These are phyloP conservation scores for Populus trichocarpa DNA, from an alignment of 441 rosid species.

Conservation along the genomic window DNA sequence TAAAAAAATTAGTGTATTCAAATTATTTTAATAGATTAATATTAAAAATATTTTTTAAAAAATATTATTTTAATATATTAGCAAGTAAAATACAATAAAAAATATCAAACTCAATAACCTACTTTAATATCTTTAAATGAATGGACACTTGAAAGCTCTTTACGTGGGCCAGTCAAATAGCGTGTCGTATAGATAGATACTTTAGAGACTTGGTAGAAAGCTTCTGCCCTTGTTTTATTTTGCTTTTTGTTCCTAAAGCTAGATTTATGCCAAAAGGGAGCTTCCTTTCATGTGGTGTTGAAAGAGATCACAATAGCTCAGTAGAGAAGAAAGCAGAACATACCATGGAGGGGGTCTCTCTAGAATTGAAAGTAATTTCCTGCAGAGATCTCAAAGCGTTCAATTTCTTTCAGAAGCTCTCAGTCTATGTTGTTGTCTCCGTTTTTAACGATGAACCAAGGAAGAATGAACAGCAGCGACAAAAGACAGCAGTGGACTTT, in stretches of 20 bases:
- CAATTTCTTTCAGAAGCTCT: slow-evolving; percentile 48
- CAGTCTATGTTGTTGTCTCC: slow-evolving; percentile 34
- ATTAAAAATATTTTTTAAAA: no score
- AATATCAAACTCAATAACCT: no score
- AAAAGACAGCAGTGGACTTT: slow-evolving; percentile 28
- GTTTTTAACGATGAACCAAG: slow-evolving; percentile 17
- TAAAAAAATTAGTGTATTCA: no score
- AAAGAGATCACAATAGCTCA: neutral
- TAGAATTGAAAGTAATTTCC: slow-evolving; percentile 35
- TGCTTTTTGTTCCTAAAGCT: neutral
- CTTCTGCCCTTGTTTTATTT: neutral
- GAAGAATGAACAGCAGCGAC: slow-evolving; percentile 21
- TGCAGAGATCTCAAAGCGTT: slow-evolving; percentile 43
- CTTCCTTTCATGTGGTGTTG: neutral
- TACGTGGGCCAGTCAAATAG: neutral
- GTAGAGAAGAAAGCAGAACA: neutral
- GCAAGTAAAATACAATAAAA: no score
- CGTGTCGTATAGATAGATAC: neutral
- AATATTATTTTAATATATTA: no score
- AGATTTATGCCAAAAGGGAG: neutral
- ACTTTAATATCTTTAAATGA: no score
- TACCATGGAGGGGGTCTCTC: slow-evolving; percentile 23
- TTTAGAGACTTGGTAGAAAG: neutral
- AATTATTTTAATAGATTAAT: no score
- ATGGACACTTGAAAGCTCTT: neutral